A percentile compares a stretch with the other conserved stretches of the same genome.
These are phyloP conservation scores for Chrysoporthe puriensis DNA, from an alignment of 2,329 filamentous ascomycete genomes.

Conservation along the genomic window DNA sequence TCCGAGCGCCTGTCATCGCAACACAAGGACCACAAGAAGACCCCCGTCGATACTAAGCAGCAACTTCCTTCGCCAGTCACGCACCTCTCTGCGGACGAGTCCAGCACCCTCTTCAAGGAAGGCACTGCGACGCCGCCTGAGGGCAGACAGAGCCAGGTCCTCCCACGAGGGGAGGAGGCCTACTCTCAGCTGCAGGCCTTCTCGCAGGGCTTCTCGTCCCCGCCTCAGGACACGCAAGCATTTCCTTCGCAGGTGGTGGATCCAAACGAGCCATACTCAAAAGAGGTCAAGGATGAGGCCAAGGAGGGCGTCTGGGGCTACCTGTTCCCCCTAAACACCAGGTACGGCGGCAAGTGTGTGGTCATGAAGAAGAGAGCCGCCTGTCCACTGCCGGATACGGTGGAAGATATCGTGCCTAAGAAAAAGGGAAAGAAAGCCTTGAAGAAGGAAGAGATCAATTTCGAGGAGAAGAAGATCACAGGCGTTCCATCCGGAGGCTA, in stretches of 20 bases:
- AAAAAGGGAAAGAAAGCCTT: conserved; percentile 51
- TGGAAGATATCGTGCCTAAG: conserved; percentile 45
- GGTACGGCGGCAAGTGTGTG: conserved; percentile 65
- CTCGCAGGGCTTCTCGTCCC: conserved; percentile 50
- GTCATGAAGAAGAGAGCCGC: conserved; percentile 75
- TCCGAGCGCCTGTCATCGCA: conserved; percentile 70
- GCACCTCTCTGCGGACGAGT: conserved; percentile 58
- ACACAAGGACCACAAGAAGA: conserved; percentile 51
- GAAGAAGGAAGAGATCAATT: conserved; percentile 60
- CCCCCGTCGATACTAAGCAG: conserved; percentile 63
- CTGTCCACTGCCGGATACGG: conserved; percentile 64
- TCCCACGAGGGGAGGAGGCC: conserved; percentile 51
- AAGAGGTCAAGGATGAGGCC: conserved; percentile 83
- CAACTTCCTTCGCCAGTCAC: conserved; percentile 85
- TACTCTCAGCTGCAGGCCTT: conserved; percentile 41
- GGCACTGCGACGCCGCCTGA: conserved; percentile 71
- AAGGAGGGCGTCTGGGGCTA: conserved; percentile 95
- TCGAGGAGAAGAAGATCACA: conserved; percentile 64
- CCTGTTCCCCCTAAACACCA: conserved; percentile 77
- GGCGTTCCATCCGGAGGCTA: conserved; percentile 78
- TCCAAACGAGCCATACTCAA: conserved; percentile 70
- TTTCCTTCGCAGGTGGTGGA: conserved; percentile 71
- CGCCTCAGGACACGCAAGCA: conserved; percentile 73
- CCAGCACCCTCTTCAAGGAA: conserved; percentile 68
- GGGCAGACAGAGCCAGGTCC: conserved; percentile 58